These are phyloP conservation scores for Pseudoturritis turrita DNA, from an alignment of 345 rosid genomes.

Conservation along the genomic window DNA sequence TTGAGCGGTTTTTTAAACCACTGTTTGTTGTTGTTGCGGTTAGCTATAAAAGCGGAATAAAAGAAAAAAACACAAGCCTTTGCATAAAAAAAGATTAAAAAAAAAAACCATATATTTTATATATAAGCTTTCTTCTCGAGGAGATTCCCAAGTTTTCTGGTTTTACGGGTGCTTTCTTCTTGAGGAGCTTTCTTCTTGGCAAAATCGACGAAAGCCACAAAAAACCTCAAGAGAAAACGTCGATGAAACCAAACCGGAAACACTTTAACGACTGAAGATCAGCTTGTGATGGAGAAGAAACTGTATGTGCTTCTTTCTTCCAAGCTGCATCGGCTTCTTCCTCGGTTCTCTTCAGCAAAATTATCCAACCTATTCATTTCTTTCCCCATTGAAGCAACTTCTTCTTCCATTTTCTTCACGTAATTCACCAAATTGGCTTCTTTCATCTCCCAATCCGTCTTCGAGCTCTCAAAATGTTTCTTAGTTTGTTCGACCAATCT, in stretches of 20 bases:
- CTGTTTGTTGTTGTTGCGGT: conserved; percentile 6
- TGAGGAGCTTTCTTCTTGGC: conserved; percentile 38
- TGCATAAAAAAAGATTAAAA: conserved; percentile 5
- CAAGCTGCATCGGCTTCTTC: conserved; percentile 64
- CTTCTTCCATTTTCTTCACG: conserved; percentile 66
- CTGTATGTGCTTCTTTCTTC: conserved; percentile 66
- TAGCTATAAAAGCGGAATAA: not conserved
- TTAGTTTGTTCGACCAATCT: conserved; percentile 54
- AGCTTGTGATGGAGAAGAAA: conserved; percentile 35
- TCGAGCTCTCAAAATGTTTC: conserved; percentile 50
- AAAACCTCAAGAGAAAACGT: conserved; percentile 52
- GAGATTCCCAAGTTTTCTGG: conserved; percentile 88
- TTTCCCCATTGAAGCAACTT: conserved; percentile 56
- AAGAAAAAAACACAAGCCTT: conserved; percentile 14
- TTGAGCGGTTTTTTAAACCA: not conserved
- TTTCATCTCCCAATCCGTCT: conserved; percentile 75
- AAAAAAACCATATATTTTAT: conserved; percentile 12
- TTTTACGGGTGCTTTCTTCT: too few relatives aligned
- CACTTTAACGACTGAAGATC: conserved; percentile 59
- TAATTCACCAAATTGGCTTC: conserved; percentile 53
- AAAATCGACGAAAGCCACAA: conserved; percentile 58
- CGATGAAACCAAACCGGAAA: conserved; percentile 44
- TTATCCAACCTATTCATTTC: conserved; percentile 65
- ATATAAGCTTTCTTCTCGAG: conserved; percentile 58
- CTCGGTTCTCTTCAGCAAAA: conserved; percentile 61